Evolutionary conservation across 2,329 filamentous ascomycete species (phyloP).

Genomic region (Alternaria sp.): DNA sequence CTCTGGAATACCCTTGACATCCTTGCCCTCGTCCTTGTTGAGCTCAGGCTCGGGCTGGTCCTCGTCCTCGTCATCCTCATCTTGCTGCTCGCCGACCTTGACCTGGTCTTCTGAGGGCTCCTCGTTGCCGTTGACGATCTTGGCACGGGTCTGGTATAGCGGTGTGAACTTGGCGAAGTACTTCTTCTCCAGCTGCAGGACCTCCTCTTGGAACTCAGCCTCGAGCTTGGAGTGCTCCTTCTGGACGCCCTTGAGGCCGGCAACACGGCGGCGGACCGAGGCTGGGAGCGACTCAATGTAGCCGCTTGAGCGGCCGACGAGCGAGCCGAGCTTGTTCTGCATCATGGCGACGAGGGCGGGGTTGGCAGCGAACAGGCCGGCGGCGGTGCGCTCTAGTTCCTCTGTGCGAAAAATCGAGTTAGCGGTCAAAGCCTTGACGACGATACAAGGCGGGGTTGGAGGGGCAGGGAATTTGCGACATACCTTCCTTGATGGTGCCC

Average conservation of each 20-base stretch:
- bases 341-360: slow-evolving; percentile 96
- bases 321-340: slow-evolving; percentile 90
- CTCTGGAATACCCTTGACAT: slow-evolving; percentile 86
- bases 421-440: slow-evolving; percentile 46
- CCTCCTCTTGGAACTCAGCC: slow-evolving; percentile 97
- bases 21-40: slow-evolving; percentile 63
- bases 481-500: slow-evolving; percentile 97
- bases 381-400: slow-evolving; percentile 88
- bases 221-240: slow-evolving; percentile 99
- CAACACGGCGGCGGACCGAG: slow-evolving; percentile 89
- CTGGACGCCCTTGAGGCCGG: slow-evolving; percentile 96
- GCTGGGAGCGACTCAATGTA: slow-evolving; percentile 96
- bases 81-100: slow-evolving; percentile 76
- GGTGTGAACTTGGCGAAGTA: slow-evolving; percentile 99
- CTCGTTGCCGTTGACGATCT: slow-evolving; percentile 84
- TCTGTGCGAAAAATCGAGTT: slow-evolving; percentile 65
- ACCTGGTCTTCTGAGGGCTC: slow-evolving; percentile 92
- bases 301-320: slow-evolving; percentile 93
- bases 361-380: slow-evolving; percentile 94
- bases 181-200: slow-evolving; percentile 98
- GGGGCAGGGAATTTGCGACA: slow-evolving; percentile 42
- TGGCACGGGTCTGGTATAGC: slow-evolving; percentile 91
- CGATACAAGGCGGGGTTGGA: slow-evolving; percentile 38
- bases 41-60: slow-evolving; percentile 63
- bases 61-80: slow-evolving; percentile 67